phyloP scores from a whole-genome alignment of 225 moss, liverwort and hornwort species.

The Climacium dendroides region DNA sequence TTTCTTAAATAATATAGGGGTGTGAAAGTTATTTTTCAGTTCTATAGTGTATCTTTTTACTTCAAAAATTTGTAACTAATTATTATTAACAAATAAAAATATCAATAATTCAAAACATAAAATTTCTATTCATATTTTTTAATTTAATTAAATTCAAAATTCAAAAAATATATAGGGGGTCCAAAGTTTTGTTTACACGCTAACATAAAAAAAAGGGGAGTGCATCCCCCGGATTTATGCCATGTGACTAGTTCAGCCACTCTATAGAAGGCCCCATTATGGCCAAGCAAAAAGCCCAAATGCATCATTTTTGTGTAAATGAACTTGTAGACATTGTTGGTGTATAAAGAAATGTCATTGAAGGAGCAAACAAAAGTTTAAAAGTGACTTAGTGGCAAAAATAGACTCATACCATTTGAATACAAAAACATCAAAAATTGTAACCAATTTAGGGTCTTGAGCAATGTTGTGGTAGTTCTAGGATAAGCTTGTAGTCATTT shows the following conservation, averaged over 20 bases:
- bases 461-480: not conserved
- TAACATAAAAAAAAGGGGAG: no score
- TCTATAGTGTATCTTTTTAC: no score
- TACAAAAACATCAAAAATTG: not conserved
- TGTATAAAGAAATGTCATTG: rapidly evolving
- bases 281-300: not conserved
- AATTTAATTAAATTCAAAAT: no score
- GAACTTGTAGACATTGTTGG: not conserved
- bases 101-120: no score
- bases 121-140: no score
- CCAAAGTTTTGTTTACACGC: no score
- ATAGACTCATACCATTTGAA: not conserved
- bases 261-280: not conserved
- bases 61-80: no score
- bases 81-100: no score
- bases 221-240: no score
- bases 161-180: no score
- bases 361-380: not conserved
- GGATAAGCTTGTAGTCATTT: not conserved
- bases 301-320: not conserved
- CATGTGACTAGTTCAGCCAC: not conserved
- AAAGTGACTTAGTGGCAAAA: not conserved
- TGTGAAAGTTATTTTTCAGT: no score
- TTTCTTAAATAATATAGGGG: no score
- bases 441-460: not conserved